phyloP scores from a whole-genome alignment of 2,329 filamentous ascomycete species.

The Botrytis medusae region DNA sequence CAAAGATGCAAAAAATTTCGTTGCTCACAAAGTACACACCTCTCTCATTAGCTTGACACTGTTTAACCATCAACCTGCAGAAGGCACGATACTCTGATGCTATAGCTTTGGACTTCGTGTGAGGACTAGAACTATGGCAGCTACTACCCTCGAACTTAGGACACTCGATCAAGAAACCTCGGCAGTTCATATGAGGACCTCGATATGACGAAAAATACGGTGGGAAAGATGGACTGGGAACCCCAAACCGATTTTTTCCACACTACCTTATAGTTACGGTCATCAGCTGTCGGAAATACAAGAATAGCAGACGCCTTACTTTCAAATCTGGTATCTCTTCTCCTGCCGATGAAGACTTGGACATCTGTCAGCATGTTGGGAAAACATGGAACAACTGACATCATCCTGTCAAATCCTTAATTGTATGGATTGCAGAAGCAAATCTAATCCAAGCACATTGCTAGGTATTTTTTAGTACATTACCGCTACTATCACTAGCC shows the following conservation, averaged over 20 bases:
- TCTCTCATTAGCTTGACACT: not conserved
- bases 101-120: not conserved
- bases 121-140: not conserved
- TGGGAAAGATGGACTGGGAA: not conserved
- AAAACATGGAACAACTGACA: not conserved
- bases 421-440: not conserved
- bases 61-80: not conserved
- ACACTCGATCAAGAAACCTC: not conserved
- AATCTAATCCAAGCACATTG: not conserved
- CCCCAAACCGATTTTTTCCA: not conserved
- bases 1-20: not conserved
- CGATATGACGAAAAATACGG: not conserved
- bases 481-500: not conserved
- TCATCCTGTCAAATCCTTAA: not conserved
- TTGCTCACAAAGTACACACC: not conserved
- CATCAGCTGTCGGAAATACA: not conserved
- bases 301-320: not conserved
- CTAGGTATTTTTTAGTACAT: not conserved
- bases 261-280: not conserved
- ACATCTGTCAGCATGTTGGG: not conserved
- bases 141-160: not conserved
- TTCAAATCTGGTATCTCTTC: not conserved
- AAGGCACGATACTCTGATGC: not conserved
- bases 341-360: not conserved
- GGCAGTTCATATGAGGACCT: not conserved